Evolutionary conservation across 208 protist genomes (phyloP).

Genomic region (Leishmania lainsoni): DNA sequence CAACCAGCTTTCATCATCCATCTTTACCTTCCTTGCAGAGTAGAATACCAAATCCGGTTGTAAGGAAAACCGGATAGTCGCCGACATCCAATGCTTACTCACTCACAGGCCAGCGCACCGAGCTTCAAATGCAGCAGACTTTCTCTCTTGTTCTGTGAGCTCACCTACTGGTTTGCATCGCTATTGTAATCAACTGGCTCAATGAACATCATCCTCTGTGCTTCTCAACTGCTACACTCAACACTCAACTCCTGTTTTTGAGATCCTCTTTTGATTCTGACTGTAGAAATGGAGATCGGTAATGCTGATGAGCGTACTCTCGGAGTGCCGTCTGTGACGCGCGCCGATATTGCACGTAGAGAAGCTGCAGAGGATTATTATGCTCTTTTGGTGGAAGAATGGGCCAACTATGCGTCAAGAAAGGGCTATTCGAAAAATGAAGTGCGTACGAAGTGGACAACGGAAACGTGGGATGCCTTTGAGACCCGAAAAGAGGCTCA

Average conservation of each 20-base stretch:
- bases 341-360: constrained; percentile 40
- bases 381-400: constrained; percentile 67
- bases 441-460: constrained; percentile 68
- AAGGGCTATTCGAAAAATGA: constrained; percentile 36
- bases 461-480: constrained; percentile 82
- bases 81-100: not conserved
- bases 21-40: not conserved
- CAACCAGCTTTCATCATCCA: not conserved
- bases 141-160: not conserved
- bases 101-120: not conserved
- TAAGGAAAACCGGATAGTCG: not conserved
- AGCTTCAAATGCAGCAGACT: not conserved
- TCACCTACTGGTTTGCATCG: not conserved
- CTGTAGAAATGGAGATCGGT: not conserved
- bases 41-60: not conserved
- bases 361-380: constrained; percentile 68
- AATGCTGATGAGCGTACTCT: not conserved
- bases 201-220: not conserved
- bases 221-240: not conserved
- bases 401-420: constrained; percentile 48
- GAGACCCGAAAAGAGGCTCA: constrained; percentile 43
- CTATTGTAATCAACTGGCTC: not conserved
- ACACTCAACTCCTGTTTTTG: not conserved
- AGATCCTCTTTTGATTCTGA: not conserved
- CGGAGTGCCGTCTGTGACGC: not conserved